Conservation (phyloP, 176 grass and related monocot species). For the Aegilops tauschii region DNA sequence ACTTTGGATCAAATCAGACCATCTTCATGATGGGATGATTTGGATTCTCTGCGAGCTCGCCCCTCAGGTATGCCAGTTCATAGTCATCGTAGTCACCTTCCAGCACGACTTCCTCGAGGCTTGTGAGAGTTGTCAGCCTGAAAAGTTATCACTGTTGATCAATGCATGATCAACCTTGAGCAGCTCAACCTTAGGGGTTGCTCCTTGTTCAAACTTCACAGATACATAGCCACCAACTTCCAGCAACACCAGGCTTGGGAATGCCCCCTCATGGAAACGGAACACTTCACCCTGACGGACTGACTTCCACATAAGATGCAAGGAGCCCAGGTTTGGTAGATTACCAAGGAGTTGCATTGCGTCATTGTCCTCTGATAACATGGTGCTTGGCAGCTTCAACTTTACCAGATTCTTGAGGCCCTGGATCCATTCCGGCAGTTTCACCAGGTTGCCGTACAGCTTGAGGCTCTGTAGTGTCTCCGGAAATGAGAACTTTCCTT, state of each 20-base stretch:
- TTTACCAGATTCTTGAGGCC: neutral
- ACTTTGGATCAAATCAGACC: no score
- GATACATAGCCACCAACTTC: neutral
- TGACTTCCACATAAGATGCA: neutral
- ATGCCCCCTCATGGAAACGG: no score
- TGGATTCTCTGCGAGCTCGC: no score
- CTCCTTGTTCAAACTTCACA: neutral
- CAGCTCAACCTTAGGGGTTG: neutral
- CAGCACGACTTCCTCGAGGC: no score
- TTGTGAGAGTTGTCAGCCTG: no score
- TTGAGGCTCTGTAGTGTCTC: neutral
- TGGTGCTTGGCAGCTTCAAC: neutral
- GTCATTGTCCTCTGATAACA: fast-evolving
- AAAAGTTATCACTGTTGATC: no score
- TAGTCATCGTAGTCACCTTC: no score
- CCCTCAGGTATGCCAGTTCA: no score
- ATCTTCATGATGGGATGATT: no score
- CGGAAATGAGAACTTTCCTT: neutral
- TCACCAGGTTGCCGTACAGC: neutral
- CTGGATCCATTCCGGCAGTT: neutral
- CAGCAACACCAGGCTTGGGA: neutral
- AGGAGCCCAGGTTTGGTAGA: neutral
- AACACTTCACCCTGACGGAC: no score
- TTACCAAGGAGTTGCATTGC: neutral
- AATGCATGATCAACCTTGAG: neutral